Evolutionary conservation across 306 rosid species (phyloP).

Genomic region (Sesbania bispinosa): DNA sequence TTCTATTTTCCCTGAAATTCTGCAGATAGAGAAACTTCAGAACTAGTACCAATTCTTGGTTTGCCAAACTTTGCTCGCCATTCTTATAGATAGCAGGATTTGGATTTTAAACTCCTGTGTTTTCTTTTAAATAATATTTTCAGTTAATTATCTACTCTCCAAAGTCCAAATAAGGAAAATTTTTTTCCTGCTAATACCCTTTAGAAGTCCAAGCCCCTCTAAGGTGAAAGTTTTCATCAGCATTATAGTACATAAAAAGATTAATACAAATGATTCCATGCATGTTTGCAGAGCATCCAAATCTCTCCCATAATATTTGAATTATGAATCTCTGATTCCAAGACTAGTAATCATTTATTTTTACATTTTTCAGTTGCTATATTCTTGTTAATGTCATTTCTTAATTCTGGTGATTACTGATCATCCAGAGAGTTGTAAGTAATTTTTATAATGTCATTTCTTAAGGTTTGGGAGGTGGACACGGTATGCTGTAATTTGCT

Average conservation of each 20-base stretch:
- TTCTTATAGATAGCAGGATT: neutral
- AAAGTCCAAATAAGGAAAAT: neutral
- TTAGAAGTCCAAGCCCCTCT: neutral
- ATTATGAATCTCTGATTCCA: neutral
- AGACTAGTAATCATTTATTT: neutral
- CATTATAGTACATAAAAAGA: too few relatives aligned
- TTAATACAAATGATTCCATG: neutral
- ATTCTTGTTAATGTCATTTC: neutral
- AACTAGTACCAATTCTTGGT: neutral
- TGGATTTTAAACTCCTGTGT: too few relatives aligned
- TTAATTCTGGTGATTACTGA: neutral
- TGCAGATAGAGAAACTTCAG: neutral
- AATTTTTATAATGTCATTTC: too few relatives aligned
- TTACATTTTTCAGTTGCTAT: neutral
- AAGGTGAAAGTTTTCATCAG: neutral
- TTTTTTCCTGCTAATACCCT: neutral
- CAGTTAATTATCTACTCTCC: neutral
- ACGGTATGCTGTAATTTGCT: too few relatives aligned
- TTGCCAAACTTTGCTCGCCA: neutral
- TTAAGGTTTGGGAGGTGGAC: too few relatives aligned
- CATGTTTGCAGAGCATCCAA: neutral
- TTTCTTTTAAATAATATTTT: neutral
- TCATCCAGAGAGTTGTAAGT: too few relatives aligned
- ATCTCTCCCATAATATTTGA: neutral
- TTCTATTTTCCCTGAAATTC: neutral